Percentiles rank a stretch among this genome's conserved stretches.
These are phyloP conservation scores for Carex cristatella DNA, from an alignment of 176 grass and related monocot genomes.

Conservation along the genomic window DNA sequence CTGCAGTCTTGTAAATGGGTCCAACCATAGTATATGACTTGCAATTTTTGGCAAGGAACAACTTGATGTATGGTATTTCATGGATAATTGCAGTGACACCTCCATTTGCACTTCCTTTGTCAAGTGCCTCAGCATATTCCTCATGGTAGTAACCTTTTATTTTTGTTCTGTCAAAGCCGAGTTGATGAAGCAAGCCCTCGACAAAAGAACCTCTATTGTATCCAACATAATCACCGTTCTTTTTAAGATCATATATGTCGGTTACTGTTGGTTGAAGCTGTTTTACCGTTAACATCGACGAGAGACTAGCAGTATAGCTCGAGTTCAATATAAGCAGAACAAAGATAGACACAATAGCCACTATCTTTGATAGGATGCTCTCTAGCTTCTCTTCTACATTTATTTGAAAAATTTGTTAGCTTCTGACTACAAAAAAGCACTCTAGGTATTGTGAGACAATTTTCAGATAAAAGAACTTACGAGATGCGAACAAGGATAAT, in stretches of 20 bases:
- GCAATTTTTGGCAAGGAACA: slow-evolving; percentile 44
- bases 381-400: slow-evolving; percentile 41
- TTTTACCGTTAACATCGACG: slow-evolving; percentile 50
- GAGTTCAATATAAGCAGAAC: slow-evolving; percentile 46
- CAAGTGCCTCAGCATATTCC: slow-evolving; percentile 33
- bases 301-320: slow-evolving; percentile 51
- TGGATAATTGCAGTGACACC: slow-evolving; percentile 43
- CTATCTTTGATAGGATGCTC: slow-evolving; percentile 29
- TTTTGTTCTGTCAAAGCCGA: slow-evolving; percentile 34
- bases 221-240: slow-evolving; percentile 38
- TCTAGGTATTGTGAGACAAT: not conserved
- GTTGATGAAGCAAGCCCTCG: slow-evolving; percentile 21
- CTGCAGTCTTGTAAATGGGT: slow-evolving; percentile 37
- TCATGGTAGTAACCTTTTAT: slow-evolving; percentile 28
- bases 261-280: slow-evolving; percentile 43
- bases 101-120: slow-evolving; percentile 41
- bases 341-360: slow-evolving; percentile 26
- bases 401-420: not conserved
- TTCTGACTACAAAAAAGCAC: not conserved
- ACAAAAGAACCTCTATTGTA: slow-evolving; percentile 29
- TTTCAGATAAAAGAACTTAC: not conserved
- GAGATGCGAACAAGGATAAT: not conserved
- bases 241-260: slow-evolving; percentile 31
- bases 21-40: slow-evolving; percentile 43
- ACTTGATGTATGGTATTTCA: slow-evolving; percentile 44